These are phyloP conservation scores for Boletus calvinii DNA, from an alignment of 1,284 basidiomycete genomes.

Conservation along the genomic window DNA sequence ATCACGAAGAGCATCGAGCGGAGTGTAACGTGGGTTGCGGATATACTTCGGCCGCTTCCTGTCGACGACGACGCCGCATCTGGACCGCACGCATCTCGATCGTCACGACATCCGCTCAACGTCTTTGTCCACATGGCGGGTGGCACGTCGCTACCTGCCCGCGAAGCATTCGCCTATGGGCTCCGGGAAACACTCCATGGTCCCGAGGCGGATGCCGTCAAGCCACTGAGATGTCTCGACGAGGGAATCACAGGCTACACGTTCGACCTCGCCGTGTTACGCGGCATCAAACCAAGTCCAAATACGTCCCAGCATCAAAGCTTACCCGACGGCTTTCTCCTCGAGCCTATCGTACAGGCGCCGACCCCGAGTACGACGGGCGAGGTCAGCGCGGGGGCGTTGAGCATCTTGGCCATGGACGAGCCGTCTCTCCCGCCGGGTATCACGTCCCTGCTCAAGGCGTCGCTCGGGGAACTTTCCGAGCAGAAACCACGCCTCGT, in stretches of 20 bases:
- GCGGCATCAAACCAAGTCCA: slow-evolving; percentile 28
- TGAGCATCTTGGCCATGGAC: not conserved
- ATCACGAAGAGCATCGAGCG: slow-evolving; percentile 72
- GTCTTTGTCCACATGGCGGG: slow-evolving; percentile 72
- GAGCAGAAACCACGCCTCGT: slow-evolving; percentile 58
- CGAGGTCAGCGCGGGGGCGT: not conserved
- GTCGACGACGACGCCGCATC: not conserved
- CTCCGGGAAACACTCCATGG: slow-evolving; percentile 57
- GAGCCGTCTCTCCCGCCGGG: slow-evolving; percentile 11
- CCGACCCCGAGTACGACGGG: slow-evolving; percentile 12
- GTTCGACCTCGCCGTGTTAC: slow-evolving; percentile 64
- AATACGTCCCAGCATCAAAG: slow-evolving; percentile 17
- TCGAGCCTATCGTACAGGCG: slow-evolving; percentile 2
- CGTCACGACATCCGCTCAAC: slow-evolving; percentile 34
- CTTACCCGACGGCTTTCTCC: slow-evolving; percentile 18
- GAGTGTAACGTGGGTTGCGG: slow-evolving; percentile 58
- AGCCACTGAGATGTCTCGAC: slow-evolving; percentile 55
- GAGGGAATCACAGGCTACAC: slow-evolving; percentile 67
- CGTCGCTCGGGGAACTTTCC: slow-evolving; percentile 58
- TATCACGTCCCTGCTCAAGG: slow-evolving; percentile 44
- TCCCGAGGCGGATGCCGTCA: slow-evolving; percentile 52
- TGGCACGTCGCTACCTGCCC: slow-evolving; percentile 51
- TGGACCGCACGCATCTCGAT: not conserved
- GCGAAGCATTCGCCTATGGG: slow-evolving; percentile 59
- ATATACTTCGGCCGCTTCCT: slow-evolving; percentile 42